These are phyloP conservation scores for barrel medic (Medicago truncatula) DNA, from an alignment of 306 rosid genomes.

Conservation along the genomic window MtrunA17r5.0-ANR NC_053044.1:39171501-39172000, in stretches of 20 bases:
- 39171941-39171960: slow-evolving; percentile 32
- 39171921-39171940: slow-evolving; percentile 27
- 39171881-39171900: slow-evolving; percentile 63
- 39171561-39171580: neutral
- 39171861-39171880: slow-evolving; percentile 30
- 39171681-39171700: slow-evolving; percentile 49
- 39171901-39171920: slow-evolving; percentile 40
- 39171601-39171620: slow-evolving; percentile 58
- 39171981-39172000: neutral
- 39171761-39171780: slow-evolving; percentile 30
- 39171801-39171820: slow-evolving; percentile 13
- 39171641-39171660: slow-evolving; percentile 52
- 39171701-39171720: slow-evolving; percentile 56
- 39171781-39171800: slow-evolving; percentile 24
- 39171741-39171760: slow-evolving; percentile 50
- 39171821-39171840: slow-evolving; percentile 35
- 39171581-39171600: slow-evolving; percentile 31
- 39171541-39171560: neutral
- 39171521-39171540: neutral
- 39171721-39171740: slow-evolving; percentile 66
- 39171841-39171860: slow-evolving; percentile 28
- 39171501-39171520: neutral
- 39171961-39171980: slow-evolving; percentile 26
- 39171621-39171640: slow-evolving; percentile 54
- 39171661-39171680: slow-evolving; percentile 56